phyloP scores from a whole-genome alignment of 106 monocot species.

The Platanthera zijinensis region DNA sequence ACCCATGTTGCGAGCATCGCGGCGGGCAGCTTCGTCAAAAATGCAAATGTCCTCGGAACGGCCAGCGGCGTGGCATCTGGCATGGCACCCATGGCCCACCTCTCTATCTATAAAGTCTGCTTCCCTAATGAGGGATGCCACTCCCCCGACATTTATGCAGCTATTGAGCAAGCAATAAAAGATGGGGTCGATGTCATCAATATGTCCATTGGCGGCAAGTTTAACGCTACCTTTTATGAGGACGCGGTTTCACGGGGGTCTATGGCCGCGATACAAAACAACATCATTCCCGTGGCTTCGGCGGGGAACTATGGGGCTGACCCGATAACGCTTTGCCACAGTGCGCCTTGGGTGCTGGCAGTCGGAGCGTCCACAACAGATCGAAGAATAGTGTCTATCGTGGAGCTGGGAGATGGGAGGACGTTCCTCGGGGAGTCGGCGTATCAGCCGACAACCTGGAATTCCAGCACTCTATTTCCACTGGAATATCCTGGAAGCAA shows the following conservation, averaged over 20 bases:
- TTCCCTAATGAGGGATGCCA: too few relatives aligned
- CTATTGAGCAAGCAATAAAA: too few relatives aligned
- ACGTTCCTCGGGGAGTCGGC: slow-evolving; percentile 27
- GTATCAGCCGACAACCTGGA: slow-evolving; percentile 5
- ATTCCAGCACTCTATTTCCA: not conserved
- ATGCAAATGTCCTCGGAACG: not conserved
- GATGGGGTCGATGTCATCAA: not conserved
- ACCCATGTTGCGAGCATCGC: too few relatives aligned
- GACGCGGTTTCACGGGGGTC: not conserved
- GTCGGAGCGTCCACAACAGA: slow-evolving; percentile 7
- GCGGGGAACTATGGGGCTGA: slow-evolving; percentile 3
- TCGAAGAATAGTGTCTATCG: not conserved
- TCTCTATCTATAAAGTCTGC: too few relatives aligned
- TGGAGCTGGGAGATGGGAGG: slow-evolving; percentile 18
- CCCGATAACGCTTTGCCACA: not conserved
- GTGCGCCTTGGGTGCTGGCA: slow-evolving; percentile 13
- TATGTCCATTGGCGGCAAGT: slow-evolving; percentile 3
- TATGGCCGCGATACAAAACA: not conserved
- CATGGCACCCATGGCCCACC: not conserved
- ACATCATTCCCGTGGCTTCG: not conserved
- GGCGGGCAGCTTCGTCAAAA: too few relatives aligned
- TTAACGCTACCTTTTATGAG: not conserved
- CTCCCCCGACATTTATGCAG: too few relatives aligned
- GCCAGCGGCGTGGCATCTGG: not conserved
- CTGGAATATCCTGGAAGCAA: slow-evolving; percentile 5